A percentile compares a stretch with the other conserved stretches of the same genome.
Conservation (phyloP, 202 grass and related monocot genomes). For the Zizania palustris region DNA sequence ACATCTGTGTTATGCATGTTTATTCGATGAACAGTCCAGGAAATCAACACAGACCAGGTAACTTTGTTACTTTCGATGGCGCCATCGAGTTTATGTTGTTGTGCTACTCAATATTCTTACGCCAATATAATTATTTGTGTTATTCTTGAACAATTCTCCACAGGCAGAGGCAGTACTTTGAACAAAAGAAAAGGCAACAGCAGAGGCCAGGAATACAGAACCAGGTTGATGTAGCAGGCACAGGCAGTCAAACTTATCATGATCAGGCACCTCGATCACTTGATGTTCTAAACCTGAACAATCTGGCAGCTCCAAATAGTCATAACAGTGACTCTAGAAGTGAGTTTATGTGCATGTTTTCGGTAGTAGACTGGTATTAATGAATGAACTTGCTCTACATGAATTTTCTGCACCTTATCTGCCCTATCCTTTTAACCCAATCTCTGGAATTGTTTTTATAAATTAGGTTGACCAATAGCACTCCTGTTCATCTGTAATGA, state of each 20-base stretch:
- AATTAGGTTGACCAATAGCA: slow-evolving; percentile 9
- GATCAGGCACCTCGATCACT: slow-evolving; percentile 64
- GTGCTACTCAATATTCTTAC: slow-evolving; percentile 7
- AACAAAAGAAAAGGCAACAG: slow-evolving; percentile 81
- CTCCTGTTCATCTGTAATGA: slow-evolving; percentile 19
- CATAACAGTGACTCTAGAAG: slow-evolving; percentile 37
- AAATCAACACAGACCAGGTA: slow-evolving; percentile 92
- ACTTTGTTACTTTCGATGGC: slow-evolving; percentile 10
- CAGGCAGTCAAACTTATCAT: slow-evolving; percentile 37
- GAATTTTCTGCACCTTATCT: slow-evolving; percentile 23
- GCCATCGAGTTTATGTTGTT: slow-evolving; percentile 29
- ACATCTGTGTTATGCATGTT: slow-evolving; percentile 35
- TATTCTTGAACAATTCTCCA: slow-evolving; percentile 10
- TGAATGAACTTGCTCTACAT: background rate
- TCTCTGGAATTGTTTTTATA: slow-evolving; percentile 2
- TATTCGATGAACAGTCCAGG: slow-evolving; percentile 63
- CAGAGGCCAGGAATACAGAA: slow-evolving; percentile 46
- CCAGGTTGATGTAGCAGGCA: slow-evolving; percentile 41
- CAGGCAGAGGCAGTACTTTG: slow-evolving; percentile 96
- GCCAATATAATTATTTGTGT: background rate
- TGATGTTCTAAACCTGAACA: slow-evolving; percentile 72
- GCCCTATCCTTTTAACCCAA: slow-evolving; percentile 20
- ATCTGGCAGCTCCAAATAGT: slow-evolving; percentile 59
- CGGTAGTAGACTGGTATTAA: background rate
- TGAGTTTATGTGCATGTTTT: slow-evolving; percentile 38